Evolutionary conservation across 2,329 filamentous ascomycete species (phyloP).

Genomic region (Phaeomoniella chlamydospora): DNA sequence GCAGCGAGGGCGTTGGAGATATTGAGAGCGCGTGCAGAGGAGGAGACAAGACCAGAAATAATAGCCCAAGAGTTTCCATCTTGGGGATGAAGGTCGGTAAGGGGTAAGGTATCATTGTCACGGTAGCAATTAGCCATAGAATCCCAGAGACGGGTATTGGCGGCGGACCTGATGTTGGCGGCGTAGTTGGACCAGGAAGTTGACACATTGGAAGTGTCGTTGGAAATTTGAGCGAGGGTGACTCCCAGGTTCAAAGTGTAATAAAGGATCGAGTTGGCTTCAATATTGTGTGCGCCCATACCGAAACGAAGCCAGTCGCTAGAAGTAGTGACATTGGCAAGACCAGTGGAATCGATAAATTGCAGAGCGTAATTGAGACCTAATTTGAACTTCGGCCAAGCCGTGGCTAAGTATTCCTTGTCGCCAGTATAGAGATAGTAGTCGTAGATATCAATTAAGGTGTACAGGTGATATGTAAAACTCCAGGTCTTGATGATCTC

Average conservation of each 20-base stretch:
- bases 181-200: constrained; percentile 11
- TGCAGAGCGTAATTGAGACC: constrained; percentile 26
- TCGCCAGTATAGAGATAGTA: constrained; percentile 29
- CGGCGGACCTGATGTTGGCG: constrained; percentile 10
- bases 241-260: constrained; percentile 13
- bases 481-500: constrained; percentile 16
- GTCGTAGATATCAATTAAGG: constrained; percentile 28
- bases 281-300: constrained; percentile 35
- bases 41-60: constrained; percentile 17
- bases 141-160: constrained; percentile 16
- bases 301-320: constrained; percentile 33
- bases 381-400: constrained; percentile 30
- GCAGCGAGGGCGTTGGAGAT: constrained; percentile 22
- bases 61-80: constrained; percentile 24
- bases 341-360: constrained; percentile 25
- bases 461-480: constrained; percentile 42
- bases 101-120: constrained; percentile 14
- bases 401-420: constrained; percentile 19
- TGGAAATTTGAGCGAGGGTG: constrained; percentile 10
- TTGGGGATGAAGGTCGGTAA: constrained; percentile 14
- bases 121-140: constrained; percentile 9
- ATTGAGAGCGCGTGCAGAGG: constrained; percentile 9
- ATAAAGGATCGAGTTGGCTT: constrained; percentile 31
- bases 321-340: constrained; percentile 31
- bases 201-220: constrained; percentile 6